phyloP scores from a whole-genome alignment of 257 asterid genomes.

The Gentiana straminea region DNA sequence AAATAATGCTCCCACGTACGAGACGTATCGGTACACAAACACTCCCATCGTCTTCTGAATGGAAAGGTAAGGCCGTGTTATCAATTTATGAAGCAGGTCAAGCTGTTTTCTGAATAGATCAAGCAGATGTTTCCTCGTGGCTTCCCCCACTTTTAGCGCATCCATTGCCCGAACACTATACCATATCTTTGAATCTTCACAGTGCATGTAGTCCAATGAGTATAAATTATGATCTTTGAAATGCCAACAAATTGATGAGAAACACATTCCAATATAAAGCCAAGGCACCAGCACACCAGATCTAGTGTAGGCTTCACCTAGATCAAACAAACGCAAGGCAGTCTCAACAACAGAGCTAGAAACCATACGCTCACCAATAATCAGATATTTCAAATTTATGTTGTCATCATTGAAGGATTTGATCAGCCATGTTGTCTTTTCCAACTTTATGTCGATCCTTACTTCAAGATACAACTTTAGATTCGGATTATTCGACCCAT shows the following conservation, averaged over 20 bases:
- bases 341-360: no score
- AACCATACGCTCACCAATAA: no score
- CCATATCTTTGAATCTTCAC: constrained; percentile 61
- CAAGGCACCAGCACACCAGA: constrained; percentile 41
- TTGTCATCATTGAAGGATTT: no score
- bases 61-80: constrained; percentile 55
- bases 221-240: constrained; percentile 71
- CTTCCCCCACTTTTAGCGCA: constrained; percentile 46
- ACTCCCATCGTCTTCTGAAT: constrained; percentile 47
- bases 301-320: not conserved
- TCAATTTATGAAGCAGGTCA: constrained; percentile 45
- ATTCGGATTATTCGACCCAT: no score
- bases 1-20: constrained; percentile 26
- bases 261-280: constrained; percentile 70
- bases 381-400: no score
- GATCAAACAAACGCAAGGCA: no score
- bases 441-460: no score
- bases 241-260: constrained; percentile 69
- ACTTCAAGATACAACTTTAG: no score
- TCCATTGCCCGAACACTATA: constrained; percentile 64
- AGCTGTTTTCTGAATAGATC: constrained; percentile 34
- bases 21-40: constrained; percentile 78
- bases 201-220: constrained; percentile 59
- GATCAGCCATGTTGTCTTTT: no score
- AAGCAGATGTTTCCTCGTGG: constrained; percentile 45